phyloP scores from a whole-genome alignment of 768 basidiomycete genomes.

The Rhodotorula taiwanensis region DNA sequence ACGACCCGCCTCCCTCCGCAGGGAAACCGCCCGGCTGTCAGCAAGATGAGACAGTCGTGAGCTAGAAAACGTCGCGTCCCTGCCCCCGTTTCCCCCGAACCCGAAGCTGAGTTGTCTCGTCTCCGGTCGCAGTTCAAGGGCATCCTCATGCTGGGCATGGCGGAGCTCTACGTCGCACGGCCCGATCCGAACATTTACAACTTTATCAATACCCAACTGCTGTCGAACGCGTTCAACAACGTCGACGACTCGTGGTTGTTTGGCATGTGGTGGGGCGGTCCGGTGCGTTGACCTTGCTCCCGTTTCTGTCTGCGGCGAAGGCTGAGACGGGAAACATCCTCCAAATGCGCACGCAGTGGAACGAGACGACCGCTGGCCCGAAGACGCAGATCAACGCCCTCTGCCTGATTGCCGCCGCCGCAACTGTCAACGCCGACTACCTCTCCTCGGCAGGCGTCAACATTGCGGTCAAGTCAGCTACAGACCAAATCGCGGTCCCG shows the following conservation, averaged over 20 bases:
- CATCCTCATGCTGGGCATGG: constrained; percentile 17
- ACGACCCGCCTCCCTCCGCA: constrained; percentile 3
- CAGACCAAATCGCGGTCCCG: constrained; percentile 13
- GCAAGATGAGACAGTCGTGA: constrained; percentile 19
- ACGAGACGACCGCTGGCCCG: constrained; percentile 26
- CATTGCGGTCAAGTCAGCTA: not conserved
- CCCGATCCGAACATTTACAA: constrained; percentile 28
- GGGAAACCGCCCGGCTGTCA: constrained; percentile 17
- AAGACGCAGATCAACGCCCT: constrained; percentile 24
- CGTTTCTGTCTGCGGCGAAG: not conserved
- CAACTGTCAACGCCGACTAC: constrained; percentile 14
- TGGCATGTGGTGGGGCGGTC: constrained; percentile 21
- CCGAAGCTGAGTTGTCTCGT: not conserved
- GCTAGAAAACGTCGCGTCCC: too few species aligned
- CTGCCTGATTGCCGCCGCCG: constrained; percentile 17
- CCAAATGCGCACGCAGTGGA: constrained; percentile 8
- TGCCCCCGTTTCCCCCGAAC: too few species aligned
- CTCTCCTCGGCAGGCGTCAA: not conserved
- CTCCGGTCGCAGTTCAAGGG: constrained; percentile 18
- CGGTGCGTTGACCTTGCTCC: not conserved
- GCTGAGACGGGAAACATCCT: too few species aligned
- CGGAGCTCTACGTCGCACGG: constrained; percentile 19
- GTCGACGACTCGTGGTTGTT: constrained; percentile 23
- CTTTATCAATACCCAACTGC: constrained; percentile 25
- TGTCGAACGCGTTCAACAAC: constrained; percentile 18